Evolutionary conservation across 768 basidiomycete genomes (phyloP).

Genomic region (Rhizopogon vesiculosus): DNA sequence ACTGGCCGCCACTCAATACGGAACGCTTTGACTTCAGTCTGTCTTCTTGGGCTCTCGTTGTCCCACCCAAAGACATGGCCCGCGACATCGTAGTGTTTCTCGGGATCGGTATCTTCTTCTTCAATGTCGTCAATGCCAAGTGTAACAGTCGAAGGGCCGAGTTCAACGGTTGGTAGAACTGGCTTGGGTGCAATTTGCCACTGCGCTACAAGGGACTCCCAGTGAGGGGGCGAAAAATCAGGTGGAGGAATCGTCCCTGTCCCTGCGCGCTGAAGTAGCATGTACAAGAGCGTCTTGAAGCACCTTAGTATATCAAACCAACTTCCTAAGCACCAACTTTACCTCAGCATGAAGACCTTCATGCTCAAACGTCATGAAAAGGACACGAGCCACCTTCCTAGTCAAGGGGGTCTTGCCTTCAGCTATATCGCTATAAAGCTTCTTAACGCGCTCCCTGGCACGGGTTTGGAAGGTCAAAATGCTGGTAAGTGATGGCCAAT

Average conservation of each 20-base stretch:
- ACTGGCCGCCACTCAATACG: conserved; percentile 81
- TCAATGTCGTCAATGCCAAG: conserved; percentile 87
- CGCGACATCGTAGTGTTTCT: conserved; percentile 32
- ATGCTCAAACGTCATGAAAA: conserved; percentile 92
- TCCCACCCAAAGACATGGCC: conserved; percentile 91
- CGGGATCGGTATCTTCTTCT: conserved; percentile 46
- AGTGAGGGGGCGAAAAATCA: conserved; percentile 70
- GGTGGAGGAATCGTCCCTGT: conserved; percentile 75
- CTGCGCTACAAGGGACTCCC: conserved; percentile 45
- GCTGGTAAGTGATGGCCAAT: conserved; percentile 75
- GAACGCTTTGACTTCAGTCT: conserved; percentile 62
- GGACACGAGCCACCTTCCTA: conserved; percentile 67
- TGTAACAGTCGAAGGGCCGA: conserved; percentile 54
- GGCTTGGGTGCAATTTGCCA: conserved; percentile 47
- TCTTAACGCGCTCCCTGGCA: conserved; percentile 67
- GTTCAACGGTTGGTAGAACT: conserved; percentile 38
- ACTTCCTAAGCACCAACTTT: background rate
- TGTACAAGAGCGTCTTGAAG: conserved; percentile 79
- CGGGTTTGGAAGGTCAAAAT: conserved; percentile 78
- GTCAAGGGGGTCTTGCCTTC: conserved; percentile 46
- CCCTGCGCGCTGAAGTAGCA: conserved; percentile 83
- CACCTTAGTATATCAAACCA: conserved; percentile 1
- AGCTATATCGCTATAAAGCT: conserved; percentile 69
- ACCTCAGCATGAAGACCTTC: conserved; percentile 86
- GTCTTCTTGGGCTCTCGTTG: conserved; percentile 74